Evolutionary conservation across 2,329 filamentous ascomycete genomes (phyloP).

Genomic region (Epichloe hybrida): DNA sequence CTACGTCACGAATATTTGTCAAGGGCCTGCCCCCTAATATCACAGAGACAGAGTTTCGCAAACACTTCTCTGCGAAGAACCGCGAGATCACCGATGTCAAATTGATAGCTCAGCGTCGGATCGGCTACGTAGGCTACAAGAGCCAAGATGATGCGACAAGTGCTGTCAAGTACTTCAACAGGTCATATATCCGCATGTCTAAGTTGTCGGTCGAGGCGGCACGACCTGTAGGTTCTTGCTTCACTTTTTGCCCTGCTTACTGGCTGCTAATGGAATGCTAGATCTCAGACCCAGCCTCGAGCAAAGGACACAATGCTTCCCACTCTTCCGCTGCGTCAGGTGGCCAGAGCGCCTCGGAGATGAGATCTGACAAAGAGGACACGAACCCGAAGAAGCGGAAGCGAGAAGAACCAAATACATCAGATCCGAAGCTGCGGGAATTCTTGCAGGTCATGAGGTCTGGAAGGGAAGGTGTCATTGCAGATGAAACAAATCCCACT

Average conservation of each 20-base stretch:
- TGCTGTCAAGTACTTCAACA: slow-evolving; percentile 92
- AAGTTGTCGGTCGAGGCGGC: slow-evolving; percentile 85
- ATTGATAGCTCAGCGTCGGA: slow-evolving; percentile 75
- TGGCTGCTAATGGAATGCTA: slow-evolving; percentile 25
- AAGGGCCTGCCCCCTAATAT: slow-evolving; percentile 70
- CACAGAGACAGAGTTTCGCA: slow-evolving; percentile 71
- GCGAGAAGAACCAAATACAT: slow-evolving; percentile 40
- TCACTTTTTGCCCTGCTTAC: slow-evolving; percentile 6
- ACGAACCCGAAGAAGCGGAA: slow-evolving; percentile 53
- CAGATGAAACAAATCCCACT: slow-evolving; percentile 16
- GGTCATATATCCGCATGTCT: slow-evolving; percentile 88
- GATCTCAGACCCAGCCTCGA: slow-evolving; percentile 30
- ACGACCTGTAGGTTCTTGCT: slow-evolving; percentile 46
- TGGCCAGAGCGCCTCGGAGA: slow-evolving; percentile 2
- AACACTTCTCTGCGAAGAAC: slow-evolving; percentile 67
- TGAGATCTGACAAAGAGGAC: slow-evolving; percentile 19
- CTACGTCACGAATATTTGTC: slow-evolving; percentile 62
- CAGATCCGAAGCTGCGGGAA: slow-evolving; percentile 73
- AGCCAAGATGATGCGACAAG: slow-evolving; percentile 63
- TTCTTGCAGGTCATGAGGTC: slow-evolving; percentile 73
- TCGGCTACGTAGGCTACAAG: slow-evolving; percentile 93
- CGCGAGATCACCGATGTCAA: slow-evolving; percentile 80
- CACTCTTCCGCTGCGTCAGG: slow-evolving; percentile 12
- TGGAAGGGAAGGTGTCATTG: slow-evolving; percentile 20
- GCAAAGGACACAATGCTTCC: slow-evolving; percentile 14